These are phyloP conservation scores for Ophiostoma tasmaniense DNA, from an alignment of 2,329 filamentous ascomycete genomes.

Conservation along the genomic window DNA sequence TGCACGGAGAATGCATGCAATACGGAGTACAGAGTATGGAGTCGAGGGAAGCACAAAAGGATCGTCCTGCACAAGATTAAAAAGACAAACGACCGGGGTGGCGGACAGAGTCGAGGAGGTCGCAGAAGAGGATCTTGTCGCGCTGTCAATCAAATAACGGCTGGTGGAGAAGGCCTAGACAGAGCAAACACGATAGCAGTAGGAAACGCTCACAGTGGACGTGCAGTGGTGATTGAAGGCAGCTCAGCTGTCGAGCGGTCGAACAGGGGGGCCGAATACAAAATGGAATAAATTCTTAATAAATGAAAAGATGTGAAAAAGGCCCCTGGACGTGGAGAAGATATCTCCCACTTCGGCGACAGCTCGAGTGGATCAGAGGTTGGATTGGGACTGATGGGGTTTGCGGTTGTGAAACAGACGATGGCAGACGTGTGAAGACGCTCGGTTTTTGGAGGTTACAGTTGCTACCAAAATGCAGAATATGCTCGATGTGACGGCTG, in stretches of 20 bases:
- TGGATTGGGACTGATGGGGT: background rate
- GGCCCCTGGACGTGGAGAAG: background rate
- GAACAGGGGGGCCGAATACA: background rate
- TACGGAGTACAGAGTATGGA: background rate
- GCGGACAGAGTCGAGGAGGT: background rate
- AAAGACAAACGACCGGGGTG: slow-evolving; percentile 3
- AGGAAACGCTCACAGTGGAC: background rate
- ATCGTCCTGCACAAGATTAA: slow-evolving; percentile 8
- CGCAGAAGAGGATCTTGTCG: background rate
- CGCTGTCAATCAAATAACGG: slow-evolving; percentile 7
- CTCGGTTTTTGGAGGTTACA: background rate
- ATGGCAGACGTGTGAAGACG: background rate
- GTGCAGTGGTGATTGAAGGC: background rate
- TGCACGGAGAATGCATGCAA: background rate
- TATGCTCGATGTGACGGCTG: background rate
- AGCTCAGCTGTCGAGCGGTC: background rate
- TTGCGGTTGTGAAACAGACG: background rate
- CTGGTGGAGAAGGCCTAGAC: background rate
- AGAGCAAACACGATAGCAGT: background rate
- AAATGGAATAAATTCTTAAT: background rate
- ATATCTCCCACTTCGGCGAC: slow-evolving; percentile 5
- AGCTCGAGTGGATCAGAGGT: background rate
- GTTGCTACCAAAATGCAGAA: background rate
- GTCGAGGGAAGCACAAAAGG: slow-evolving; percentile 5
- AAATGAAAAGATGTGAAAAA: background rate